Base-by-base conservation (phyloP, 371 early-diverging fungal genomes). In the Mucor saturninus region DNA sequence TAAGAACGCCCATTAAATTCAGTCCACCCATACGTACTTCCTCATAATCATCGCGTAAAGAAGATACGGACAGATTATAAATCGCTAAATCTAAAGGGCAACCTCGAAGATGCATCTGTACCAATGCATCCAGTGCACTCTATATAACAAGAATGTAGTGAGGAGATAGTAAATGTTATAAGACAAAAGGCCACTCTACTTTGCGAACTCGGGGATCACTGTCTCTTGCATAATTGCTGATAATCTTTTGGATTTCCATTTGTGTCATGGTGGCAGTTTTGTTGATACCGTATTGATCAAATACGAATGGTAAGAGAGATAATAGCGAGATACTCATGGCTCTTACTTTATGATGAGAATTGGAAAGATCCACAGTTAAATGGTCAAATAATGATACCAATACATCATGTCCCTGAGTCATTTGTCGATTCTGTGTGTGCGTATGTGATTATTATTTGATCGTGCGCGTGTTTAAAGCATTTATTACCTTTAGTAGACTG, bases 21-120 rank as follows among this genome's bases (percentile, higher is more conserved):
- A 88, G 73, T 1, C 88, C 89, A 0, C 78, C 81, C 72, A 90
- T 68, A 46, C 90, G 86, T 8, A 91, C 89, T 61, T 89, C 86
- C 67, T 90, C 89, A 60, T 80, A 83, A 53, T 89, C 90, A 59
- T 91, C 91, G 9, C 79, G 70, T 28, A 89, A 69, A 0, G 87
- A 81, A 5, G 73, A 68, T 11, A 88, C 88, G 3, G 83, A 86
- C 0, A 86, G 76, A 42, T 79, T 76, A 64, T 90, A 91, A 59
- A 88, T 72, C 0, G 75, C 59, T 8, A 78, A 59, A 40, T 79
- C 83, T 4, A 86, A 60, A 6, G 79, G 75, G 54, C 76, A 81
- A 4, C 84, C 85, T 29, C 81, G 60, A 10, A 79, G 37, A 48
- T 78, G 82, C 74, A 86, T 83, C 14, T 80, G 78, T 3, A 84